Evolutionary conservation across 2,329 filamentous ascomycete genomes (phyloP), one percentile per base, ranked within the genome.

Genomic region (Plenodomus biglobosus): DNA sequence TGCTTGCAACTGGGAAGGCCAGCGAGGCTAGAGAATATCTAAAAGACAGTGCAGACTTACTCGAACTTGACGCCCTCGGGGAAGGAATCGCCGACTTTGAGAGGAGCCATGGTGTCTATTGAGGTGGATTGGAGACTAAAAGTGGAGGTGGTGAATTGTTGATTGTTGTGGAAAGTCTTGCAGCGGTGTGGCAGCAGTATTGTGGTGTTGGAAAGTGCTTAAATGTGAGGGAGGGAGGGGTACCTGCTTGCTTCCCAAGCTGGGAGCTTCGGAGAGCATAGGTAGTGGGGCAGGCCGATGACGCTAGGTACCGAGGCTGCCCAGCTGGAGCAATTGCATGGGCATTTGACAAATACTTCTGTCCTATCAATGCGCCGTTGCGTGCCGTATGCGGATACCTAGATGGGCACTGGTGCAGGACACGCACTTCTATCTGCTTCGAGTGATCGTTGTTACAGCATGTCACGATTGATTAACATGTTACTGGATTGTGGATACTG

Each of bases 61-160:
- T 80, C 79, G 80, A 96, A 96, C 73, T 80, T 79, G 53, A 95
- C 86, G 63, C 82, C 87, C 62, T 85, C 78, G 61, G 92, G 92
- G 81, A 97, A 92, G 71, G 79, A 78, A 73, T 95, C 90, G 69
- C 92, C 92, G 71, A 82, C 81, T 73, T 92, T 85, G 74, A 94
- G 82, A 73, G 81, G 81, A 76, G 86, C 72, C 82, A 85, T 85
- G 68, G 44, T 64, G 18, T 18, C 19, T 37, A 53, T 42, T 50
- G 37, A 42, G 21, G 47, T 49, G 39, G 43, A 49, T 10, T 42
- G 45, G 21, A 11, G 30, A 40, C 10, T 24, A n/a, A n/a, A n/a
- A n/a, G 22, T 24, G 22, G 22, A 11, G 22, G 22, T 24, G 22
- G 22, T 24, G 22, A 6, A 3, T 22, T 15, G 34, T 39, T 42